Evolutionary conservation across 352 stramenopile genomes (phyloP).

Genomic region (Phytopythium aichiense): DNA sequence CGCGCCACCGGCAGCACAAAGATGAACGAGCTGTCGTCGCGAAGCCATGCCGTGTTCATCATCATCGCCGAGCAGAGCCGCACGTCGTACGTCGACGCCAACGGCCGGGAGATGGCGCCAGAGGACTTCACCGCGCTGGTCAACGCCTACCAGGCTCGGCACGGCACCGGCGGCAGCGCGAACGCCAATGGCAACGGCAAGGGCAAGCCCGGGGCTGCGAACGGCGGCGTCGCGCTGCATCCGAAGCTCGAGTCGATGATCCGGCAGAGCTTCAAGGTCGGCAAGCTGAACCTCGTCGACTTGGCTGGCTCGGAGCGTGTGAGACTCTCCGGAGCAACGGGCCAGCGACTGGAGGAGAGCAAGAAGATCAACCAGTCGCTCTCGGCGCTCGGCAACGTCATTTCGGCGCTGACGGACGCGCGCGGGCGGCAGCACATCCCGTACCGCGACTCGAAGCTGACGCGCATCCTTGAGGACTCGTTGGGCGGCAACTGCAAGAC

Average conservation of each 20-base stretch:
- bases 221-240: constrained; percentile 36
- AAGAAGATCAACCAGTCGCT: constrained; percentile 94
- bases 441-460: constrained; percentile 94
- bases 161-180: constrained; percentile 18
- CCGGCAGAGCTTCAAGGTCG: constrained; percentile 92
- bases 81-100: constrained; percentile 84
- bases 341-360: constrained; percentile 86
- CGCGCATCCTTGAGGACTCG: constrained; percentile 86
- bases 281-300: constrained; percentile 93
- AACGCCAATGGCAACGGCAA: constrained; percentile 10
- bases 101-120: constrained; percentile 70
- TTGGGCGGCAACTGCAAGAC: constrained; percentile 94
- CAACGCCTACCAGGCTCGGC: constrained; percentile 62
- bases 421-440: constrained; percentile 89
- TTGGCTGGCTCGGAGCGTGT: constrained; percentile 90
- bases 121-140: constrained; percentile 87
- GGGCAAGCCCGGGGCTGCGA: constrained; percentile 10
- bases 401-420: constrained; percentile 86
- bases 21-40: constrained; percentile 88
- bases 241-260: constrained; percentile 87
- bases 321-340: constrained; percentile 80
- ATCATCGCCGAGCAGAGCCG: constrained; percentile 94
- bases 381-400: constrained; percentile 89
- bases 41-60: constrained; percentile 92
- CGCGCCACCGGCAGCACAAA: constrained; percentile 82